Percentiles rank a stretch among this genome's conserved stretches.
Conservation (phyloP, 176 grass and related monocot genomes). For the Triticum aestivum region DNA sequence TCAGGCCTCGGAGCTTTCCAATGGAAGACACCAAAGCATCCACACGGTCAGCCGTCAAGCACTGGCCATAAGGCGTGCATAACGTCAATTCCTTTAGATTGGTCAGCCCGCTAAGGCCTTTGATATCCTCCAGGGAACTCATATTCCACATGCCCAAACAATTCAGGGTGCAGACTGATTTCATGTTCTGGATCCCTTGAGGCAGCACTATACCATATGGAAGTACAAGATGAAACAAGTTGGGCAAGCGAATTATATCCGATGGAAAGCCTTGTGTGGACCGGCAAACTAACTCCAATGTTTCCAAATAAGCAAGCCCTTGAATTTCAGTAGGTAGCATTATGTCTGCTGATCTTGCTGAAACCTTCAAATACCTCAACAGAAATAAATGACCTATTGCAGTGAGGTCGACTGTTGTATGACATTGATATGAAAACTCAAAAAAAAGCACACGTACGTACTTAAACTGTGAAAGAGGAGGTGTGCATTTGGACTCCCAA, state of each 20-base stretch:
- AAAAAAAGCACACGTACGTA: neutral
- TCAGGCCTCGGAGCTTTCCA: neutral
- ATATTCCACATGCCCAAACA: neutral
- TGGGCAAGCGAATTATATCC: neutral
- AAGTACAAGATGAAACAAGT: neutral
- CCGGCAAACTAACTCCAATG: neutral
- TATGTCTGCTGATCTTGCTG: rapidly evolving
- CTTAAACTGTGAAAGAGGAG: neutral
- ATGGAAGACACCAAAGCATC: neutral
- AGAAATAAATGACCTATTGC: neutral
- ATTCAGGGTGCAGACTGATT: neutral
- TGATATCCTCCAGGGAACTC: neutral
- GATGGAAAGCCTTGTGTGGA: neutral
- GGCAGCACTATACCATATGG: neutral
- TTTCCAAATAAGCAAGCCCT: neutral
- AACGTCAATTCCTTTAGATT: neutral
- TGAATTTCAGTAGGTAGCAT: neutral
- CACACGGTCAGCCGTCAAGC: neutral
- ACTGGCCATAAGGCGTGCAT: rapidly evolving
- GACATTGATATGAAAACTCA: too few relatives aligned
- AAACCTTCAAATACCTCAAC: neutral
- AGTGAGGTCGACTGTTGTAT: neutral
- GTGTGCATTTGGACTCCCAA: neutral
- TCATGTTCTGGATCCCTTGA: neutral
- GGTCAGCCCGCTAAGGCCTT: neutral